Evolutionary conservation across 177 flowering plant species (phyloP), one percentile per base, ranked within the genome.

Genomic region (Vitis hybrid): DNA sequence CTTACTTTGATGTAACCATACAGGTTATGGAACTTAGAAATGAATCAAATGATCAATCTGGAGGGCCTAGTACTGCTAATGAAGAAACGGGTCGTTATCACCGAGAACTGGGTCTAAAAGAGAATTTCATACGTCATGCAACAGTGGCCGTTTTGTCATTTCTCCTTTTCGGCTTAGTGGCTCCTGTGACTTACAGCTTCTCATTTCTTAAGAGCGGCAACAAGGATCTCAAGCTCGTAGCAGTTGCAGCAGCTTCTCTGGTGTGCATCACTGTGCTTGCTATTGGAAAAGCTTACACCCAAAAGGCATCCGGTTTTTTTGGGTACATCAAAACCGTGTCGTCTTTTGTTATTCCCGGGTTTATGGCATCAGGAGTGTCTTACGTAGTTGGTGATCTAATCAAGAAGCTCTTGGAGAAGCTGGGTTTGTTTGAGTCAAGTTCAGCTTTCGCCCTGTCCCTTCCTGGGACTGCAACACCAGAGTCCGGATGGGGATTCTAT

Each of bases 251-350:
- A 3, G 85, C 84, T 64, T 80, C 91, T 76, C 75, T 88, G 11
- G 14, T 82, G 7, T 84, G 92, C 78, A 78, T 88, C n/a, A 8
- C 76, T 49, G 12, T 83, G 45, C 92, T 90, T 67, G 82, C 92
- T 15, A 65, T 75, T 11, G 88, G 74, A 51, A 88, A 87, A 76
- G 88, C 82, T 45, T 71, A 83, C 18, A 63, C 72, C n/a, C 65
- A 56, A 64, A 74, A 64, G 59, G 60, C 72, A 9, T 74, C 75
- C 21, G 80, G 67, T 66, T 58, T 70, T 6, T 65, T 23, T 5
- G 19, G 64, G 13, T 84, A 88, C 66, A 11, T 80, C 71, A 81
- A 79, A 57, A 82, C 85, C 12, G 57, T 83, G 11, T 1, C 77
- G 49, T 81, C 79, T 72, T 87, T 77, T 64, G 56, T 80, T 2